These are phyloP conservation scores for Salix purpurea DNA, from an alignment of 345 rosid genomes.

Conservation along the genomic window DNA sequence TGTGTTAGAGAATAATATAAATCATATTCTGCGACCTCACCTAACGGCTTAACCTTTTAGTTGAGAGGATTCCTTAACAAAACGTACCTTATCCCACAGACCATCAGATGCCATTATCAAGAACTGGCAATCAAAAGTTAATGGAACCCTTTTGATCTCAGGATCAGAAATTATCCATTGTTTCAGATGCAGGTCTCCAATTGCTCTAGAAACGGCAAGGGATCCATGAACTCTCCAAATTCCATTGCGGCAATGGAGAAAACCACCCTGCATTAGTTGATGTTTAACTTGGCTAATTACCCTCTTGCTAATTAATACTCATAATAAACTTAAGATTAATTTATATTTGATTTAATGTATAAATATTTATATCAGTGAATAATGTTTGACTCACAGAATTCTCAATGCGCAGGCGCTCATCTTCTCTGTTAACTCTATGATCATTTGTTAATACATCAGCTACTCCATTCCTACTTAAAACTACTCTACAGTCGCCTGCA, in stretches of 20 bases:
- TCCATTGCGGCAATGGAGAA: slow-evolving; percentile 38
- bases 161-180: slow-evolving; percentile 57
- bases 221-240: slow-evolving; percentile 52
- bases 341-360: neutral
- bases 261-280: slow-evolving; percentile 44
- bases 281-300: neutral
- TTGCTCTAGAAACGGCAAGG: slow-evolving; percentile 51
- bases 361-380: neutral
- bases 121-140: slow-evolving; percentile 41
- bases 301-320: neutral
- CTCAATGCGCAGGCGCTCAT: slow-evolving; percentile 44
- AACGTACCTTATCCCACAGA: slow-evolving; percentile 53
- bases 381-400: slow-evolving; percentile 24
- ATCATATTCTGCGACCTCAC: too few species aligned
- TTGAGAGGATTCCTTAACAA: too few species aligned
- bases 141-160: slow-evolving; percentile 24
- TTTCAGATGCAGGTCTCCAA: slow-evolving; percentile 50
- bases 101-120: slow-evolving; percentile 59
- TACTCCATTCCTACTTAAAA: slow-evolving; percentile 41
- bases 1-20: too few species aligned
- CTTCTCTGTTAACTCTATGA: slow-evolving; percentile 38
- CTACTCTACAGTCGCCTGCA: slow-evolving; percentile 49
- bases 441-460: slow-evolving; percentile 38
- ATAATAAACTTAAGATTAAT: too few species aligned
- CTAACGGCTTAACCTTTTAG: too few species aligned